A percentile compares a stretch with the other conserved stretches of the same genome.
phyloP scores from a whole-genome alignment of 2,329 filamentous ascomycete genomes.

The Alternaria arbusti region DNA sequence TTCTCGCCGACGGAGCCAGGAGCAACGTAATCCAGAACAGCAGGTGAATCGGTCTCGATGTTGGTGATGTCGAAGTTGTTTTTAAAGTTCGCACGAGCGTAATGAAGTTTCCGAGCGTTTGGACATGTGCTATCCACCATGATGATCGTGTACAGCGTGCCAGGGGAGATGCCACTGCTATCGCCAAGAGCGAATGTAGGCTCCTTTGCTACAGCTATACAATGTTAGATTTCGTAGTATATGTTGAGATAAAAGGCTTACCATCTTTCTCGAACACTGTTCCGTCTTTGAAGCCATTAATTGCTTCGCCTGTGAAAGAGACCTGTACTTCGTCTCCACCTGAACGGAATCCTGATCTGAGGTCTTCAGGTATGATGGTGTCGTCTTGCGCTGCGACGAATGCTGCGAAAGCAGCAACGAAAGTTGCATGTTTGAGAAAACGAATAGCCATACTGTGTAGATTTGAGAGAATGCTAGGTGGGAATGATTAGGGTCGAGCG shows the following conservation, averaged over 20 bases:
- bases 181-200: constrained; percentile 46
- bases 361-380: constrained; percentile 22
- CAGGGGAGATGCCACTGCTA: constrained; percentile 36
- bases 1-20: constrained; percentile 41
- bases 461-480: not conserved
- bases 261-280: constrained; percentile 34
- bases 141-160: constrained; percentile 37
- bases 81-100: constrained; percentile 40
- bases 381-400: constrained; percentile 16
- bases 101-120: constrained; percentile 39
- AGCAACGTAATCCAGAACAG: constrained; percentile 37
- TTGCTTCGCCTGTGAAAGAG: constrained; percentile 33
- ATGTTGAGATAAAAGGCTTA: constrained; percentile 10
- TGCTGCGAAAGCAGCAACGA: constrained; percentile 2
- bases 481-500: not conserved
- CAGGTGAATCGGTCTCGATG: constrained; percentile 23
- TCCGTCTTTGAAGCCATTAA: constrained; percentile 38
- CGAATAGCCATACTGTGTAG: constrained; percentile 16
- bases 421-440: constrained; percentile 4
- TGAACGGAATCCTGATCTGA: constrained; percentile 26
- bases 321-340: constrained; percentile 35
- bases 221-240: constrained; percentile 7
- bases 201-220: constrained; percentile 31
- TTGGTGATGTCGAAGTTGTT: constrained; percentile 34
- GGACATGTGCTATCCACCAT: constrained; percentile 44